A percentile compares a stretch with the other conserved stretches of the same genome.
These are phyloP conservation scores for Colletotrichum incanum DNA, from an alignment of 2,329 filamentous ascomycete genomes.

Conservation along the genomic window DNA sequence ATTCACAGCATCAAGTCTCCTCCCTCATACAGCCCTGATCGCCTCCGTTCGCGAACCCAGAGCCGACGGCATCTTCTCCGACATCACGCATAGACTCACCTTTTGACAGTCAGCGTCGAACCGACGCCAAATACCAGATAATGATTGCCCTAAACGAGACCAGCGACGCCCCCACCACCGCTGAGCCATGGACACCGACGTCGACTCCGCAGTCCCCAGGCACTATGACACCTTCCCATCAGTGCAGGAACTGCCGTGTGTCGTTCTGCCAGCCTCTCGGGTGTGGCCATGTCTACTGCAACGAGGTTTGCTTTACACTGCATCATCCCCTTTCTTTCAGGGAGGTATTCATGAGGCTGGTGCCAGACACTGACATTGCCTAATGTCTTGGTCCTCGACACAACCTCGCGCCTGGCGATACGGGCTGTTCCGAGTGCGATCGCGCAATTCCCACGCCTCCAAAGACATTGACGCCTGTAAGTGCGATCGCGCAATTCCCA, in stretches of 20 bases:
- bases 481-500: not conserved
- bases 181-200: constrained; percentile 6
- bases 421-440: constrained; percentile 21
- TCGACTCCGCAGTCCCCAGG: constrained; percentile 16
- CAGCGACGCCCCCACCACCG: not conserved
- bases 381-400: not conserved
- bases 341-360: not conserved
- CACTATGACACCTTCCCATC: constrained; percentile 1
- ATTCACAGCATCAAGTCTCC: too few relatives aligned
- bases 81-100: not conserved
- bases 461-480: not conserved
- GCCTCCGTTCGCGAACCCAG: too few relatives aligned
- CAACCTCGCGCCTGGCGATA: not conserved
- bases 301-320: not conserved
- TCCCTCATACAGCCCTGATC: not conserved
- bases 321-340: too few relatives aligned
- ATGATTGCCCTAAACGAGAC: not conserved
- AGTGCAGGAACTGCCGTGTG: constrained; percentile 23
- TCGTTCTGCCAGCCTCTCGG: constrained; percentile 25
- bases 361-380: not conserved
- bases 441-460: not conserved
- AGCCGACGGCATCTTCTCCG: too few relatives aligned
- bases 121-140: not conserved
- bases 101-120: not conserved
- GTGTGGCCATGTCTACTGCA: constrained; percentile 34